Evolutionary conservation across 208 protist genomes (phyloP).

Genomic region (Blastocrithidia nonstop): DNA sequence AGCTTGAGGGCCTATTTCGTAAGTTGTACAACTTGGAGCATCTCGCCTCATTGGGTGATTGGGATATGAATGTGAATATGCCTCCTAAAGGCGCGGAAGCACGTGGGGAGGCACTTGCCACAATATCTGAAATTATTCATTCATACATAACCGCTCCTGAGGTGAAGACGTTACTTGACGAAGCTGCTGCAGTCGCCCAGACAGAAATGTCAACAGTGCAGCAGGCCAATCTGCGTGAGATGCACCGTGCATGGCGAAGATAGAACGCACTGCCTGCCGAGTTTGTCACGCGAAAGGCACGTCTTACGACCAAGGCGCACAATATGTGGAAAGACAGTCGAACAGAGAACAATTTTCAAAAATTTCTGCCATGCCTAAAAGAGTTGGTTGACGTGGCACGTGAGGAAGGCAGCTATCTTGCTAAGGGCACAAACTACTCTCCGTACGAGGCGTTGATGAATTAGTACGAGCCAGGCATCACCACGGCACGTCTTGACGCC

Average conservation of each 20-base stretch:
- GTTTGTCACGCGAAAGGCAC: slow-evolving; percentile 34
- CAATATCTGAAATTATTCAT: slow-evolving; percentile 21
- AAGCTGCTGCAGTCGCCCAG: slow-evolving; percentile 10
- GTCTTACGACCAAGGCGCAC: slow-evolving; percentile 35
- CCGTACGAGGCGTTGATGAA: slow-evolving; percentile 70
- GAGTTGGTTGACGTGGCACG: slow-evolving; percentile 51
- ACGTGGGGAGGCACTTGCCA: slow-evolving; percentile 41
- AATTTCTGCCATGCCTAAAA: slow-evolving; percentile 53
- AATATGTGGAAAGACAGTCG: slow-evolving; percentile 54
- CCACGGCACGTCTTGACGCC: slow-evolving; percentile 26
- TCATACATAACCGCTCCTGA: slow-evolving; percentile 27
- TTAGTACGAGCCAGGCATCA: slow-evolving; percentile 72
- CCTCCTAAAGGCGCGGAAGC: slow-evolving; percentile 38
- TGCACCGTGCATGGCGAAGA: slow-evolving; percentile 17
- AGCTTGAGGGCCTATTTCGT: slow-evolving; percentile 41
- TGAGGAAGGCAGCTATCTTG: slow-evolving; percentile 41
- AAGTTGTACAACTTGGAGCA: slow-evolving; percentile 30
- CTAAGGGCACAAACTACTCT: slow-evolving; percentile 17
- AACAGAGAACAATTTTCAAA: slow-evolving; percentile 41
- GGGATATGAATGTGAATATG: slow-evolving; percentile 74
- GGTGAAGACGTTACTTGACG: slow-evolving; percentile 18
- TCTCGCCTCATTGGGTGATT: slow-evolving; percentile 20
- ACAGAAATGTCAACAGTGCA: slow-evolving; percentile 24
- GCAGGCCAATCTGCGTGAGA: slow-evolving; percentile 57
- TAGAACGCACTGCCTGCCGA: slow-evolving; percentile 25